These are phyloP conservation scores for Xylariomycetidae sp. DNA, from an alignment of 2,329 filamentous ascomycete species.

Conservation along the genomic window DNA sequence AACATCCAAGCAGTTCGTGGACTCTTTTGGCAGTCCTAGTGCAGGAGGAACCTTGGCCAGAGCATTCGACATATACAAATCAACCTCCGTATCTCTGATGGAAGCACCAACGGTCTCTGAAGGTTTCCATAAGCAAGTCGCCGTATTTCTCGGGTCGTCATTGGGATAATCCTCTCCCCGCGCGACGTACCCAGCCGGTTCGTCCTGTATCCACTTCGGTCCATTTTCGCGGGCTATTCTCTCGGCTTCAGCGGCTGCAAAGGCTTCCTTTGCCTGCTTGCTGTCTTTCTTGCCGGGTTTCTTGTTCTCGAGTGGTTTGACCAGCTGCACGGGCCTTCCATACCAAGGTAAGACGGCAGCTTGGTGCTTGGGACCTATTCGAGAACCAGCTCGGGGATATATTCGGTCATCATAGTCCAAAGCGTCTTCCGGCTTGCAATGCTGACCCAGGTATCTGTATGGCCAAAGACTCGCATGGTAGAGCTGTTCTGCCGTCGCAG, in stretches of 20 bases:
- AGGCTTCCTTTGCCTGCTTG: slow-evolving; percentile 74
- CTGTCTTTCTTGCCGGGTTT: slow-evolving; percentile 74
- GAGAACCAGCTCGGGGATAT: slow-evolving; percentile 90
- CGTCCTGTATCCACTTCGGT: slow-evolving; percentile 91
- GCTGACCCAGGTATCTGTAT: slow-evolving; percentile 90
- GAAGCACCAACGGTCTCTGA: slow-evolving; percentile 47
- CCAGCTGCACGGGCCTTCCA: slow-evolving; percentile 80
- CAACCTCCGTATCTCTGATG: slow-evolving; percentile 55
- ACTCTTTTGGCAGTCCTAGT: slow-evolving; percentile 68
- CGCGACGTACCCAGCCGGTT: slow-evolving; percentile 77
- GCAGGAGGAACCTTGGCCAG: slow-evolving; percentile 53
- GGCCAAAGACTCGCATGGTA: slow-evolving; percentile 94
- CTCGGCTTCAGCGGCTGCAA: slow-evolving; percentile 76
- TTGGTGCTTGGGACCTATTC: slow-evolving; percentile 86
- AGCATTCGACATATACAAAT: slow-evolving; percentile 71
- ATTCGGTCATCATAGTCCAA: slow-evolving; percentile 97
- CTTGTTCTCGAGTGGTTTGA: slow-evolving; percentile 83
- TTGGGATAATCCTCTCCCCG: slow-evolving; percentile 74
- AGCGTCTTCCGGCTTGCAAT: slow-evolving; percentile 92
- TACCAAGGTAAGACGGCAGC: slow-evolving; percentile 82
- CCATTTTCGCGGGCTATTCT: slow-evolving; percentile 73
- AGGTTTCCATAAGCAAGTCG: slow-evolving; percentile 74
- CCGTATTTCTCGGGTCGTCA: slow-evolving; percentile 70
- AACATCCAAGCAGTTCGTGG: slow-evolving; percentile 84
- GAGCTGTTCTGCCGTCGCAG: slow-evolving; percentile 77